Evolutionary conservation across 73 alveolate genomes (phyloP).

Genomic region (Paramecium bursaria): DNA sequence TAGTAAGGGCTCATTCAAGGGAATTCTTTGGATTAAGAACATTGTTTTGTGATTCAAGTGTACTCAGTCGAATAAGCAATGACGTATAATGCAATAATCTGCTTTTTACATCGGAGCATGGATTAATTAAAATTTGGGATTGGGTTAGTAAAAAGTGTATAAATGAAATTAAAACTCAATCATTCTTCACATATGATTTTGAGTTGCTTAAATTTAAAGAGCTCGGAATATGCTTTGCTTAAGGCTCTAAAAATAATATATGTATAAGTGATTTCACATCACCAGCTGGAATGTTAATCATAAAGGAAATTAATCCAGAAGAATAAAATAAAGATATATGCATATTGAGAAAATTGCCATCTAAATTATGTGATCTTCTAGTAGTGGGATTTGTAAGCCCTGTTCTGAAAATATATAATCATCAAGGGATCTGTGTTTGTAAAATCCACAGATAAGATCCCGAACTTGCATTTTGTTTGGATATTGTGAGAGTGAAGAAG

Average conservation of each 20-base stretch:
- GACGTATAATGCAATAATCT: conserved; percentile 42
- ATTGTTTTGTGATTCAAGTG: conserved; percentile 13
- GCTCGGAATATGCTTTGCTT: conserved; percentile 48
- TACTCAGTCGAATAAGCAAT: conserved; percentile 6
- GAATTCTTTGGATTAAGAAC: conserved; percentile 55
- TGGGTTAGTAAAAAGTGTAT: conserved; percentile 53
- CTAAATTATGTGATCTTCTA: conserved; percentile 9
- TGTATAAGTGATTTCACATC: conserved; percentile 29
- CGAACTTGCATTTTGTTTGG: background rate
- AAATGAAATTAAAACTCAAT: conserved; percentile 58
- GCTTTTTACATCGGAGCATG: conserved; percentile 50
- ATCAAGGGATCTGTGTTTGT: background rate
- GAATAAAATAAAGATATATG: conserved; percentile 54
- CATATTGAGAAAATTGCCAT: conserved; percentile 15
- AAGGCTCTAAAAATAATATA: conserved; percentile 43
- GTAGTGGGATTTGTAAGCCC: conserved; percentile 47
- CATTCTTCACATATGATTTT: conserved; percentile 61
- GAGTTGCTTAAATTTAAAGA: conserved; percentile 38
- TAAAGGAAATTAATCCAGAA: conserved; percentile 47
- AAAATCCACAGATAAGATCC: background rate
- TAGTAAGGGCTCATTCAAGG: conserved; percentile 44
- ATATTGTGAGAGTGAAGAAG: background rate
- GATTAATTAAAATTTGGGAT: conserved; percentile 58
- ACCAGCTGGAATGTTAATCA: conserved; percentile 41
- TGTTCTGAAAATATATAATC: conserved; percentile 8